Conservation (phyloP, 1,139 yeast species). For the Ogataea hybrid region DNA sequence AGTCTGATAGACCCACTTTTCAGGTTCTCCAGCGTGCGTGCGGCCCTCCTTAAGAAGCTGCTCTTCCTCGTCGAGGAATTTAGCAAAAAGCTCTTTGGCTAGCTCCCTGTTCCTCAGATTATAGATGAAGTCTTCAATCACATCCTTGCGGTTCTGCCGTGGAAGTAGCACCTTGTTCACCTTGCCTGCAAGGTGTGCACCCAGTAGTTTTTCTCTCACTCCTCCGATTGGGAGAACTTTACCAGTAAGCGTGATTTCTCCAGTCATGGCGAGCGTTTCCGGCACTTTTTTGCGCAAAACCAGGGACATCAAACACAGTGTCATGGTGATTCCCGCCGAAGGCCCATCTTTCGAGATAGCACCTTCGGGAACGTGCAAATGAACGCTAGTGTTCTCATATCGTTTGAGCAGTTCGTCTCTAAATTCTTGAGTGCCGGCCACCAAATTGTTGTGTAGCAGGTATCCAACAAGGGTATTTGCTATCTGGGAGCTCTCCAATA, state of each 20-base stretch:
- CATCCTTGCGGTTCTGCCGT: conserved; percentile 64
- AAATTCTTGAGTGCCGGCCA: conserved; percentile 18
- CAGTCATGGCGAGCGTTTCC: conserved; percentile 82
- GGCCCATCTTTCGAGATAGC: conserved; percentile 92
- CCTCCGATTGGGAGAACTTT: conserved; percentile 90
- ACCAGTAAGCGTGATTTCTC: conserved; percentile 87
- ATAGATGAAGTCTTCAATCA: conserved; percentile 47
- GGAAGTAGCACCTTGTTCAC: conserved; percentile 66
- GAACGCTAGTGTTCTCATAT: conserved; percentile 60
- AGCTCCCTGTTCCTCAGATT: conserved; percentile 28
- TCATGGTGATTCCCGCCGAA: conserved; percentile 90
- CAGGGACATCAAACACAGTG: conserved; percentile 73
- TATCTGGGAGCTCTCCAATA: conserved; percentile 79
- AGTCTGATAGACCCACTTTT: conserved; percentile 45
- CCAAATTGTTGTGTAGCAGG: conserved; percentile 40
- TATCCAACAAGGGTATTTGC: conserved; percentile 74
- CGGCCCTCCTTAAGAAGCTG: conserved; percentile 19
- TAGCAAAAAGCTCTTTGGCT: conserved; percentile 26
- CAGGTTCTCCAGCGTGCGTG: conserved; percentile 38
- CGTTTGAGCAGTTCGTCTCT: conserved; percentile 36
- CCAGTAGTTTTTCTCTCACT: conserved; percentile 76
- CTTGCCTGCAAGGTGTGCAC: conserved; percentile 74
- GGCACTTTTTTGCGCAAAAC: conserved; percentile 68
- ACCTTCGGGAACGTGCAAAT: conserved; percentile 88
- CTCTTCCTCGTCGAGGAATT: conserved; percentile 30